Evolutionary conservation across 179 eudicot genomes (phyloP).

Genomic region (Vitellaria paradoxa): DNA sequence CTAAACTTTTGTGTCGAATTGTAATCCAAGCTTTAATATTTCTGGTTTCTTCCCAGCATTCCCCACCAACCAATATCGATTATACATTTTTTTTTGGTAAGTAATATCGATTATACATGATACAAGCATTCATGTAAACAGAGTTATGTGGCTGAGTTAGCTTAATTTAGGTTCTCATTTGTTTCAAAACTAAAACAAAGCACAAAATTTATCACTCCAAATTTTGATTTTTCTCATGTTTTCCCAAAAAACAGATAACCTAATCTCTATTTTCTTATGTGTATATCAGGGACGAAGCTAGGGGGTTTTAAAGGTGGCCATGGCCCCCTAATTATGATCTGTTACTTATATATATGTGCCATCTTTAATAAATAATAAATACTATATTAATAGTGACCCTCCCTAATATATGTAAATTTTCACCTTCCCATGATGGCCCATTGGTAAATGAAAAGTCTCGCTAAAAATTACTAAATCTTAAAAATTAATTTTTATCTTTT

Average conservation of each 20-base stretch:
- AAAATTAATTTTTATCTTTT: no score
- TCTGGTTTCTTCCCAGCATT: background rate
- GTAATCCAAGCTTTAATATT: conserved; percentile 4
- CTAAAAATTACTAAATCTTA: background rate
- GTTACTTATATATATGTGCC: background rate
- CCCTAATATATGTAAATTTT: no score
- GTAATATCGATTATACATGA: no score
- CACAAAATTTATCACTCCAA: background rate
- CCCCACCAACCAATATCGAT: background rate
- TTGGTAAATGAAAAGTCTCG: no score
- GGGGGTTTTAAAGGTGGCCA: no score
- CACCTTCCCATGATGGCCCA: no score
- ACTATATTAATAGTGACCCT: no score
- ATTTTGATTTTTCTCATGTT: background rate
- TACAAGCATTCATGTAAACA: no score
- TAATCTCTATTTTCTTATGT: background rate
- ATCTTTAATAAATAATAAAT: no score
- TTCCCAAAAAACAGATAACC: conserved; percentile 3
- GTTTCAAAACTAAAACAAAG: conserved; percentile 14
- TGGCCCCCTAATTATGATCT: no score
- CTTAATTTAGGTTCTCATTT: background rate
- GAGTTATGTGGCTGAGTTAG: background rate
- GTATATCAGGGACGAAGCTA: no score
- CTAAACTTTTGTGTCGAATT: background rate
- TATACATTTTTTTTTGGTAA: no score